Evolutionary conservation across 202 grass and related monocot genomes (phyloP).

Genomic region (Miscanthus sacchariflorus): DNA sequence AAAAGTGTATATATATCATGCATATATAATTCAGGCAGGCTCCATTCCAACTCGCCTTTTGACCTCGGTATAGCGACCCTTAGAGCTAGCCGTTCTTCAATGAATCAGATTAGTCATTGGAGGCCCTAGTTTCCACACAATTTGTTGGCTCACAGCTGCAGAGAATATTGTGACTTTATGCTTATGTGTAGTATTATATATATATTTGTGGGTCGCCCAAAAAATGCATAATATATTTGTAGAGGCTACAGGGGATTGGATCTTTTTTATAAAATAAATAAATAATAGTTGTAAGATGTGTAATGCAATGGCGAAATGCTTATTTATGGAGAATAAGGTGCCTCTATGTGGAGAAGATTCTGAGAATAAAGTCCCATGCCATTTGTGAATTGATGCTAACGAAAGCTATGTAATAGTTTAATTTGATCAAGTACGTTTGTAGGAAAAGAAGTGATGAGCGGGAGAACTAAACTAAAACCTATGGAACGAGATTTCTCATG

Average conservation of each 20-base stretch:
- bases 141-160: constrained; percentile 55
- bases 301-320: constrained; percentile 22
- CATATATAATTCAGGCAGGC: constrained; percentile 16
- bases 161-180: constrained; percentile 57
- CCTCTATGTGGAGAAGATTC: background rate
- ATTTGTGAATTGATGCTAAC: background rate
- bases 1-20: constrained; percentile 43
- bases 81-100: constrained; percentile 42
- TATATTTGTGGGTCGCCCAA: background rate
- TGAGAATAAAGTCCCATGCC: constrained; percentile 27
- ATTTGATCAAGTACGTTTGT: background rate
- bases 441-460: background rate
- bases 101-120: constrained; percentile 45
- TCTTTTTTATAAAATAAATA: background rate
- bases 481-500: background rate
- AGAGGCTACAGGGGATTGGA: constrained; percentile 8
- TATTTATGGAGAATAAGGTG: background rate
- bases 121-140: constrained; percentile 50
- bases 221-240: constrained; percentile 16
- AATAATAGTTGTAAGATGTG: background rate
- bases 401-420: background rate
- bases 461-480: background rate
- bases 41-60: constrained; percentile 42
- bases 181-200: constrained; percentile 17
- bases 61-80: constrained; percentile 51